Percentiles rank a stretch among this genome's conserved stretches.
These are phyloP conservation scores for Petunia axillaris DNA, from an alignment of 257 asterid species.

Conservation along the genomic window DNA sequence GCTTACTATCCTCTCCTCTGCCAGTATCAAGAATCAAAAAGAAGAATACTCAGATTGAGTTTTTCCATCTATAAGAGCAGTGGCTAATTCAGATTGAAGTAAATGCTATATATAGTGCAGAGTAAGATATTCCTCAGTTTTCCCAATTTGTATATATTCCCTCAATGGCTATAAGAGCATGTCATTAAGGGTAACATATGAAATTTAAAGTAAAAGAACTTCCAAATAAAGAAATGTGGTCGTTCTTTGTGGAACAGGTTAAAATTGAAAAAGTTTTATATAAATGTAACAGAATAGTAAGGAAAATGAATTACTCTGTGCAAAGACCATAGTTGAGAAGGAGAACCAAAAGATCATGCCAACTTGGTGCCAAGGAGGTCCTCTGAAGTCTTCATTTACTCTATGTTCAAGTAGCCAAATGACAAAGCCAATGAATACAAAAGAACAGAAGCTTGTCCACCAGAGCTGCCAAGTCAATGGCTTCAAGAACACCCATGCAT, in stretches of 20 bases:
- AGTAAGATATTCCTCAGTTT: not conserved
- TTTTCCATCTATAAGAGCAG: not conserved
- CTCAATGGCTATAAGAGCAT: not conserved
- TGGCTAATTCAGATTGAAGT: constrained; percentile 1
- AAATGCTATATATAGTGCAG: not conserved
- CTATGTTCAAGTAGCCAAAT: constrained; percentile 58
- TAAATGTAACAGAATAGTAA: not conserved
- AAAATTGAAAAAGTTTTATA: not conserved
- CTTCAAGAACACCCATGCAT: constrained; percentile 48
- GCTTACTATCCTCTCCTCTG: constrained; percentile 50
- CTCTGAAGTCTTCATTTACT: constrained; percentile 47
- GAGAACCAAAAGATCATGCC: constrained; percentile 34
- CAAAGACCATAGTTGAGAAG: constrained; percentile 31
- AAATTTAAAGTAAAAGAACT: not conserved
- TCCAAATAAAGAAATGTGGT: not conserved
- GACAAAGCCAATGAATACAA: constrained; percentile 44
- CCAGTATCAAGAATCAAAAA: not conserved
- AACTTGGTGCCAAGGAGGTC: constrained; percentile 38
- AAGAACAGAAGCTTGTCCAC: constrained; percentile 45
- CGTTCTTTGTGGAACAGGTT: too few species aligned
- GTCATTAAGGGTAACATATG: not conserved
- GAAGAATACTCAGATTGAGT: constrained; percentile 1
- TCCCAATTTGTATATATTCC: not conserved
- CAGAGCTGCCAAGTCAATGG: constrained; percentile 56
- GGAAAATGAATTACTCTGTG: constrained; percentile 29